A percentile compares a stretch with the other conserved stretches of the same genome.
phyloP scores from a whole-genome alignment of 768 basidiomycete species.

The Calocybe gangraenosa region DNA sequence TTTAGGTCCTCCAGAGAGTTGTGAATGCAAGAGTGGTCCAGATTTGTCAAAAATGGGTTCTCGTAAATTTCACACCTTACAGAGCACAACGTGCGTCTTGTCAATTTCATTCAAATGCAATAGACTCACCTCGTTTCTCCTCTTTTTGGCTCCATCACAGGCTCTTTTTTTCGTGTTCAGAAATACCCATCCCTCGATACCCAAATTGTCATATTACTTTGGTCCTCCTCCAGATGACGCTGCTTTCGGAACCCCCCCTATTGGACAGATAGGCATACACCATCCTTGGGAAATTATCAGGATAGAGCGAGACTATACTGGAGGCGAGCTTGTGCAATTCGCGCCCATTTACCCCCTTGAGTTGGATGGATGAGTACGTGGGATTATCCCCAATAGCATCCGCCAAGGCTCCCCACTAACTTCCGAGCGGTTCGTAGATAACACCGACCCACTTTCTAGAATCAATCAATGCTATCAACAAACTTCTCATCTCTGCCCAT shows the following conservation, averaged over 20 bases:
- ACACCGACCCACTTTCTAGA: constrained; percentile 88
- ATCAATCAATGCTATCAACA: constrained; percentile 89
- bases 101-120: too few species aligned
- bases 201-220: constrained; percentile 81
- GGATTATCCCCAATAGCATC: not conserved
- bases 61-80: too few species aligned
- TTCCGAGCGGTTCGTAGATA: constrained; percentile 46
- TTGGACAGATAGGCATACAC: constrained; percentile 84
- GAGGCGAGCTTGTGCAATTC: constrained; percentile 90
- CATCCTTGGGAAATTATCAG: constrained; percentile 90
- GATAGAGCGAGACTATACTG: constrained; percentile 88
- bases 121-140: too few species aligned
- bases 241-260: constrained; percentile 75
- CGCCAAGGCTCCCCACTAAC: constrained; percentile 1
- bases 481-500: constrained; percentile 81
- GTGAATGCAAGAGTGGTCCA: too few species aligned
- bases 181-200: constrained; percentile 48
- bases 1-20: too few species aligned
- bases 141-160: too few species aligned
- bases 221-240: constrained; percentile 74
- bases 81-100: too few species aligned
- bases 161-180: constrained; percentile 16
- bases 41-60: too few species aligned
- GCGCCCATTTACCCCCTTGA: constrained; percentile 86
- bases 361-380: constrained; percentile 83